These are phyloP conservation scores for Sapria himalayana DNA, from an alignment of 345 rosid genomes.

Conservation along the genomic window DNA sequence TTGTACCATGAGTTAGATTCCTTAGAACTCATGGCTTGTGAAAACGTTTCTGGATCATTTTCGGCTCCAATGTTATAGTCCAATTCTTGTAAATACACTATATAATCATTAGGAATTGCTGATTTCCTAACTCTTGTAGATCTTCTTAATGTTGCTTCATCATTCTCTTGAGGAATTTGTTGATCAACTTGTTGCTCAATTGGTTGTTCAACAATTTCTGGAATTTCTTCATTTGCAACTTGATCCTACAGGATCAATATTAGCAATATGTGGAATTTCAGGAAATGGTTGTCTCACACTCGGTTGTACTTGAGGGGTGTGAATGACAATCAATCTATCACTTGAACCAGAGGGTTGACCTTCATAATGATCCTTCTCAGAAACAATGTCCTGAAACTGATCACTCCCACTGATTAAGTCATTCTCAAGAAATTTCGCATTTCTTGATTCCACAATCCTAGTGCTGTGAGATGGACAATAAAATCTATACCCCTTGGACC, in stretches of 20 bases:
- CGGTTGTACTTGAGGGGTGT: not conserved
- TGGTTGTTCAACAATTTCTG: not conserved
- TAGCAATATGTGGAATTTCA: not conserved
- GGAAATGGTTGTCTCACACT: not conserved
- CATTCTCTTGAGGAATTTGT: not conserved
- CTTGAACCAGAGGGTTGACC: not conserved
- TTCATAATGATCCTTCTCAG: not conserved
- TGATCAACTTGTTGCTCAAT: not conserved
- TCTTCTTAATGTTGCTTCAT: not conserved
- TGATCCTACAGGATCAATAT: not conserved
- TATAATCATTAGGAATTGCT: not conserved
- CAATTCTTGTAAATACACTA: not conserved
- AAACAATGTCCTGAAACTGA: no score
- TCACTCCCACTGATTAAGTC: constrained; percentile 5
- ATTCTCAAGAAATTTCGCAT: not conserved
- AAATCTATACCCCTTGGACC: not conserved
- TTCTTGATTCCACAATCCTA: constrained; percentile 5
- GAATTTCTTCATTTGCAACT: not conserved
- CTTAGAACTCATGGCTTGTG: not conserved
- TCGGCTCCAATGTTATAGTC: not conserved
- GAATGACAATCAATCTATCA: not conserved
- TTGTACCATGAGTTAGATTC: constrained; percentile 1
- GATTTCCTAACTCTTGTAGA: not conserved
- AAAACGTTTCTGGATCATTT: constrained; percentile 1
- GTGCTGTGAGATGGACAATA: not conserved